Base-by-base conservation (phyloP, 2,329 filamentous ascomycete species). In the Ceratocystis cacaofunesta region DNA sequence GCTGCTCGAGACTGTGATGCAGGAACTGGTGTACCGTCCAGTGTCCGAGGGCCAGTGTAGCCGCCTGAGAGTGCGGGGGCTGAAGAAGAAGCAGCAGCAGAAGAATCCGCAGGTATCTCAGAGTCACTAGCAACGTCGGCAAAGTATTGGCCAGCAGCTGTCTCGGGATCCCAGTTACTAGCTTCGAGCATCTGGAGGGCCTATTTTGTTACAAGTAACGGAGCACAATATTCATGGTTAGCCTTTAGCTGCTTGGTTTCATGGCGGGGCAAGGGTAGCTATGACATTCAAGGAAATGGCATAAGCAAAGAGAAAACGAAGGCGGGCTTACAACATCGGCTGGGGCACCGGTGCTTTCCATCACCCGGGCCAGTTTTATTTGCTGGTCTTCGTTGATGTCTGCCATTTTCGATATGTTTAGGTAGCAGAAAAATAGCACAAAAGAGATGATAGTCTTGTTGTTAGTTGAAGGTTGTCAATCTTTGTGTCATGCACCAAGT, bases 151-250 rank as follows among this genome's bases (percentile, higher is more conserved):
- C 82, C 79, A 64, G 82, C 80, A 17, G 87, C 87, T 8, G 78
- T 76, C 69, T 81, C 78, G 55, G 89, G 75, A 71, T 90, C 81
- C 86, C 88, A 90, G 69, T 81, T 76, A 71, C 81, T 85, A 44
- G 81, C 80, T 25, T 79, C 77, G 6, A 92, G 83, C 69, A 88
- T 88, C 68, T 86, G 79, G 65, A 79, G 78, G 60, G 88, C 88
- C 87, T 91, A 61, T 62, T 44, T 28, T 58, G n/a, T 25, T 30
- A 19, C 7, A 58, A 8, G 55, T n/a, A 58, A 36, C 55, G 19
- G 10, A 36, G 10, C 48, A 25, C 15, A 25, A 30, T 19, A 25
- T 30, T 58, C 4, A 28, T 58, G 55, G 5, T 58, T 58, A 58
- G 17, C 17, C 36, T 58, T 41, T 12, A 41, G 36, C 12, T 41